phyloP scores from a whole-genome alignment of 352 stramenopile genomes.

The Pythium myriotylum region DNA sequence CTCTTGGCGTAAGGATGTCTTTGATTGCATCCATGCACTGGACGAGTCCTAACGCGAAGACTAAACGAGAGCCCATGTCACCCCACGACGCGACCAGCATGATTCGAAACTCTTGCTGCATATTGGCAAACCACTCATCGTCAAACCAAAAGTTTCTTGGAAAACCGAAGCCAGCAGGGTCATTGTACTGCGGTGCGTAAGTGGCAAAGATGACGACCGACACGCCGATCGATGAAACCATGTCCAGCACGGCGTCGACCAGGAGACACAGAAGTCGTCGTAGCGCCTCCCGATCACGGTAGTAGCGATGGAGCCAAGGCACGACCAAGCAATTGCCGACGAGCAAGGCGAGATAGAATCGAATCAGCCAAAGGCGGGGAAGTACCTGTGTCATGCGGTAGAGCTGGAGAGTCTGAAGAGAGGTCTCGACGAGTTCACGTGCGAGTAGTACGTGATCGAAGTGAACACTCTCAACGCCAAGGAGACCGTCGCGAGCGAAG shows the following conservation, averaged over 20 bases:
- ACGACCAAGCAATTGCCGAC: no score
- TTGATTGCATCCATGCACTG: constrained; percentile 21
- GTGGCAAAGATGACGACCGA: constrained; percentile 7
- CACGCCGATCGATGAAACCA: constrained; percentile 16
- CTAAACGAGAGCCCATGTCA: constrained; percentile 8
- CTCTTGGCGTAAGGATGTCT: constrained; percentile 7
- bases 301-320: no score
- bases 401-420: no score
- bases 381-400: no score
- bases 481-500: no score
- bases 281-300: no score
- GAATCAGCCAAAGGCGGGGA: no score
- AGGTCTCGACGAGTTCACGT: no score
- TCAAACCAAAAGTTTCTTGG: constrained; percentile 13
- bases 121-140: constrained; percentile 14
- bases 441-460: no score
- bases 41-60: constrained; percentile 13
- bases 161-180: constrained; percentile 15
- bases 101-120: constrained; percentile 21
- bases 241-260: constrained; percentile 19
- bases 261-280: constrained; percentile 8
- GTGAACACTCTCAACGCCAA: no score
- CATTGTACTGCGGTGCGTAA: constrained; percentile 17
- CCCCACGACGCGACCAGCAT: constrained; percentile 16
- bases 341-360: no score